Evolutionary conservation across 2,329 filamentous ascomycete genomes (phyloP), one percentile per base, ranked within the genome.

Genomic region (Hirsutella minnesotensis): DNA sequence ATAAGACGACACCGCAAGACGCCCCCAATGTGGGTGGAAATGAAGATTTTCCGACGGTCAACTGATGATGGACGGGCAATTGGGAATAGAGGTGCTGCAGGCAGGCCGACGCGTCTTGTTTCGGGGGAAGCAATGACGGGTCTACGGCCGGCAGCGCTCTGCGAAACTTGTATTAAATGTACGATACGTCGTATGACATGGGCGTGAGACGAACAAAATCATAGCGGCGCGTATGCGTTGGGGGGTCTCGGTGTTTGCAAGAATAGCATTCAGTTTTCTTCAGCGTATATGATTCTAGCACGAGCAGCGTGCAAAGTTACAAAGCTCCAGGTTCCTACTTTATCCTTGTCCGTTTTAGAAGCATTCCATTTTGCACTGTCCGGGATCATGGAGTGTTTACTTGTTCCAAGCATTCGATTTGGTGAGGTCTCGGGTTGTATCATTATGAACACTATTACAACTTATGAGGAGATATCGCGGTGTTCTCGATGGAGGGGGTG

Each of bases 111-210:
- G 21, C 40, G 49, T 36, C 45, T 43, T 47, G 50, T 56, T 49
- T 53, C 41, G 51, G 51, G 56, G 53, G 55, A 51, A 49, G 45
- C 46, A 45, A 44, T 44, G 49, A 43, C 41, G 40, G 38, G 44
- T 27, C 39, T 31, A 36, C 27, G 31, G 46, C 40, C 37, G 16
- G 35, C 35, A 49, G 46, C 45, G 50, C 51, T 51, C 53, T 54
- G 52, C 61, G 62, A 61, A 56, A 54, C 52, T 56, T 60, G 59
- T 62, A 58, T 51, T 52, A 54, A 52, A 37, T 63, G 60, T 63
- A 63, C 56, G 53, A 63, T 61, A 57, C 37, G n/a, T 8, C n/a
- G 33, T 34, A 18, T 34, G 15, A 8, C 16, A 34, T 10, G 33
- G 33, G 33, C 37, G 47, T 7, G 7, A 27, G 24, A 27, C 24